Base-by-base conservation (phyloP, 2,329 filamentous ascomycete genomes). In the Trichoderma lentiforme region DNA sequence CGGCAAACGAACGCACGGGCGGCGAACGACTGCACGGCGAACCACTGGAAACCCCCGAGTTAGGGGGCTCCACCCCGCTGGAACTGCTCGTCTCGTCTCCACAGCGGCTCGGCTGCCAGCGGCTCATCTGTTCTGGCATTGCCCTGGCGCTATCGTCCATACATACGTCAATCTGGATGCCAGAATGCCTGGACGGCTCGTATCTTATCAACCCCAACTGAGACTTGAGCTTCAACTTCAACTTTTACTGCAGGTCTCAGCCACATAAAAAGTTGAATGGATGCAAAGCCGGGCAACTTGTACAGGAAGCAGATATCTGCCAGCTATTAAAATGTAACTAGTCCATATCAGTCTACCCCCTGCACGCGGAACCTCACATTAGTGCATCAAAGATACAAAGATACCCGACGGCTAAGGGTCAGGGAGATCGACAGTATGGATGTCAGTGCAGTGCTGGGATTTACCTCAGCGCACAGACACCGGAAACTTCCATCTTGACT, bases 101-200 rank as follows among this genome's bases (percentile, higher is more conserved):
- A 64, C 71, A 47, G 66, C 71, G 71, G 71, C 47, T 72, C 71
- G 71, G 71, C 47, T 72, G 71, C 30, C 71, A 63, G 71, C 71
- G 71, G 71, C 71, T 72, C 60, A 63, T 47, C 39, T 34, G 21
- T 2, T 47, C 39, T 34, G 21, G 5, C 47, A 53, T 53, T 51
- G 2, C 21, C 21, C 21, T 21, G 21, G 21, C 43, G 43, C 43
- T 51, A 51, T 21, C n/a, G 8, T n/a, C 5, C 39, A 18, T 18
- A 8, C 7, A 30, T 34, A 34, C 32, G 5, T 36, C 34, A 36
- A 36, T 36, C 2, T 36, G 12, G 5, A 36, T 36, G 34, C 6
- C 34, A 36, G 34, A 36, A 47, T n/a, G 9, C 11, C 18, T 47
- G 43, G 8, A 21, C 43, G 36, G 36, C 36, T 39, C 36, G 36